Base-by-base conservation (phyloP, 225 moss, liverwort and hornwort genomes). In the Asterella californica region DNA sequence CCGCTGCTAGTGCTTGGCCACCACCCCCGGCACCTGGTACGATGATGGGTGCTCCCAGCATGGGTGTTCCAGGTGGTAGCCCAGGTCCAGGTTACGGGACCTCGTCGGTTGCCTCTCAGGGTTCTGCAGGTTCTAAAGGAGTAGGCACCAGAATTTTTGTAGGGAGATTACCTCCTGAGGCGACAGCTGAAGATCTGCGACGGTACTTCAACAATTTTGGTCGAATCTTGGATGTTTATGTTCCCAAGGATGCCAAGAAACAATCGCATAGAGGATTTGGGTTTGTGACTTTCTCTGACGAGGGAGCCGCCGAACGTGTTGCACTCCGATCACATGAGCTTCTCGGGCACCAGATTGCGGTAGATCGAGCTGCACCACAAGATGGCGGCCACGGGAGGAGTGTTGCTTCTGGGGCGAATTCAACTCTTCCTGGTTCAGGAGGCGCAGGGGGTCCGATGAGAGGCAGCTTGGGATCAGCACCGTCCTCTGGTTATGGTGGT, bases 191-290 rank as follows among this genome's bases (percentile, higher is more conserved):
- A 75, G 96, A 96, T 75, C 87, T 96, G 72, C 88, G 96, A n/a
- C 92, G 92, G 30, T 96, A 96, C 73, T 96, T 96, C 72, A 96
- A 94, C 81, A 94, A 96, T 83, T 96, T 96, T 85, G 96, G 96
- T 81, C 90, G 96, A 24, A 96, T 96, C 76, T 84, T 91, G 50
- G 96, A 96, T 84, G 96, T 96, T 55, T 96, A 96, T 82, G 94
- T 96, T 67, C 96, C 96, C 0, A 96, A 96, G 94, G 96, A 96
- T 81, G 96, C 96, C 47, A 96, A 96, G 89, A 96, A 96, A 80
- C 94, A 94, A 34, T 96, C 96, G 29, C 94, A 96, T 75, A 85
- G 96, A 83, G 96, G 96, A 17, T 96, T 96, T 81, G 96, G 96
- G 73, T 96, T 96, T 61, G 96, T 96, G 47, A 96, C 94, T 68